Evolutionary conservation across 169 alveolate species (phyloP).

Genomic region (Plasmodium vivax): DNA sequence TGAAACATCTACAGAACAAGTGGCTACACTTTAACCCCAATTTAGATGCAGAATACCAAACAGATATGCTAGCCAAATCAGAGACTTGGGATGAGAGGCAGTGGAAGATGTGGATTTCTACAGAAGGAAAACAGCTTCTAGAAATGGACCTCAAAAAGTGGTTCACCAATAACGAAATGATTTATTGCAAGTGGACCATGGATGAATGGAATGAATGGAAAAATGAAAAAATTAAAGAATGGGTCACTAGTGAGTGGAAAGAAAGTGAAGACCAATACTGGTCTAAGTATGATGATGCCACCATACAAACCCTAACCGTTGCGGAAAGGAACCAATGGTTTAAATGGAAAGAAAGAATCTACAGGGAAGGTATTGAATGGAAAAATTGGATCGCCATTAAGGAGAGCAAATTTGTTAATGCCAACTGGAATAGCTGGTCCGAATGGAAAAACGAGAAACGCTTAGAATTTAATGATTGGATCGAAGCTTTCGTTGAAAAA

Average conservation of each 20-base stretch:
- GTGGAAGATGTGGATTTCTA: constrained; percentile 39
- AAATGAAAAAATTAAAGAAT: constrained; percentile 19
- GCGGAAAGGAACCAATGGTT: background rate
- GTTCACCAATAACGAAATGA: background rate
- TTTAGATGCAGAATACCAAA: constrained; percentile 6
- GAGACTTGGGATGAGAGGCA: constrained; percentile 20
- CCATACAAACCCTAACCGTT: background rate
- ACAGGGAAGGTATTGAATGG: constrained; percentile 36
- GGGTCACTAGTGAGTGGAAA: constrained; percentile 30
- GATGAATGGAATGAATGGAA: constrained; percentile 41
- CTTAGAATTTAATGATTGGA: constrained; percentile 5
- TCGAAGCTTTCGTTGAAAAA: background rate
- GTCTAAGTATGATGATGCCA: constrained; percentile 13
- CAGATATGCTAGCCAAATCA: background rate
- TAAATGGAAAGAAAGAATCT: constrained; percentile 36
- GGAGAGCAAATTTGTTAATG: constrained; percentile 5
- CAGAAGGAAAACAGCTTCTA: constrained; percentile 31
- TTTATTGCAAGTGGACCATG: constrained; percentile 33
- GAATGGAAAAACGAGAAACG: constrained; percentile 48
- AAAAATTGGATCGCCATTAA: constrained; percentile 15
- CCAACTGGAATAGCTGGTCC: constrained; percentile 20
- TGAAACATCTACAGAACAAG: background rate
- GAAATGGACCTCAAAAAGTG: constrained; percentile 13
- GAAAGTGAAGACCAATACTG: constrained; percentile 7
- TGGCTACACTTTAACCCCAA: constrained; percentile 24